phyloP scores from a whole-genome alignment of 2,329 filamentous ascomycete genomes.

The Hypoxylon sp. region DNA sequence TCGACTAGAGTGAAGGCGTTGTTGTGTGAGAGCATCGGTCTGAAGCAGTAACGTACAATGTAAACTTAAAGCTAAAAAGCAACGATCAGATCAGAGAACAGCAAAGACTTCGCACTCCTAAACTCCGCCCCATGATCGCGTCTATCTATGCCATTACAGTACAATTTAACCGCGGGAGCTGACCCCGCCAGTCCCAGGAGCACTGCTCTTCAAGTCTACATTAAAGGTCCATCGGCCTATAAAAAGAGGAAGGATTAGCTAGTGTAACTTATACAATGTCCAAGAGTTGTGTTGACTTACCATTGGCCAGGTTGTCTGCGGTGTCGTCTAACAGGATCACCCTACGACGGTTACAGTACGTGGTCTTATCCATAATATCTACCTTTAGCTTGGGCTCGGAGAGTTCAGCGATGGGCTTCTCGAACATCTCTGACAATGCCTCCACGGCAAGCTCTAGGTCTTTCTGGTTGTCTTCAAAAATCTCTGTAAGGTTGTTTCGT shows the following conservation, averaged over 20 bases:
- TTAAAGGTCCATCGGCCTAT: constrained; percentile 55
- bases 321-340: constrained; percentile 93
- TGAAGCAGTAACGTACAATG: constrained; percentile 4
- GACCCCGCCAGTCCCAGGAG: constrained; percentile 35
- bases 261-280: background rate
- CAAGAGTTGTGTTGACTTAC: constrained; percentile 66
- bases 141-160: constrained; percentile 41
- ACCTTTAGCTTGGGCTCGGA: constrained; percentile 92
- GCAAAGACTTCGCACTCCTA: constrained; percentile 6
- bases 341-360: constrained; percentile 93
- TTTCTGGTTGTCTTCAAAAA: constrained; percentile 99
- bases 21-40: background rate
- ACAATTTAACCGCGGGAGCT: constrained; percentile 39
- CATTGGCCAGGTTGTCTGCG: constrained; percentile 89
- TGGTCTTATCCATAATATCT: constrained; percentile 98
- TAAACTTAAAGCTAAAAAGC: background rate
- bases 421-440: constrained; percentile 98
- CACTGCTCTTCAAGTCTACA: constrained; percentile 51
- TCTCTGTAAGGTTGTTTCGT: constrained; percentile 94
- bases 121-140: constrained; percentile 35
- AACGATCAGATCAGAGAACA: constrained; percentile 5
- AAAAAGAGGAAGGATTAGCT: constrained; percentile 8
- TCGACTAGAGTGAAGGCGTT: background rate
- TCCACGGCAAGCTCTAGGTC: constrained; percentile 98
- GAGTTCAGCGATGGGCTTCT: constrained; percentile 92